These are phyloP conservation scores for Saccharomycopsis guyanensis DNA, from an alignment of 805 yeast genomes.

Conservation along the genomic window DNA sequence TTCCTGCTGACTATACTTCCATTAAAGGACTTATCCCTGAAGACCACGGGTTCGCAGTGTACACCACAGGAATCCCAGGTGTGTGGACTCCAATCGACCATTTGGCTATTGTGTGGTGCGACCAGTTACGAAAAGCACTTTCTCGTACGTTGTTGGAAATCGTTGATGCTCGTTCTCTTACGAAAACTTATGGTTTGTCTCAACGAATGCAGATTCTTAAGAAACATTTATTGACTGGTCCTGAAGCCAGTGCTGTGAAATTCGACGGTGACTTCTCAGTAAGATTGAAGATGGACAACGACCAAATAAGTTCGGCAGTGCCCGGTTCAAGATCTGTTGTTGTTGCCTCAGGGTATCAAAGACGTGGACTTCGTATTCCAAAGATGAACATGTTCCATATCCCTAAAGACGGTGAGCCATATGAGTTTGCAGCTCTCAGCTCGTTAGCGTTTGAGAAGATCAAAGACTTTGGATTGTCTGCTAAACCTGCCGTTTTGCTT, in stretches of 20 bases:
- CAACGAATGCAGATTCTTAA: constrained; percentile 55
- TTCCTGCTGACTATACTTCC: constrained; percentile 88
- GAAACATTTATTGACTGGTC: constrained; percentile 41
- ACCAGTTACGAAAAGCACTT: constrained; percentile 63
- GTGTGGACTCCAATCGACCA: constrained; percentile 96
- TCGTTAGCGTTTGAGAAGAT: constrained; percentile 21
- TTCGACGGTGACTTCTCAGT: constrained; percentile 13
- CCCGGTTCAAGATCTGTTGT: constrained; percentile 19
- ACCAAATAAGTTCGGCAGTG: constrained; percentile 22
- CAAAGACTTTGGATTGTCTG: constrained; percentile 15
- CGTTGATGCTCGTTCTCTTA: constrained; percentile 39
- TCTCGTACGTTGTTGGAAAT: constrained; percentile 54
- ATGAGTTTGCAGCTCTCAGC: constrained; percentile 24
- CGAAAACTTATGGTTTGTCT: constrained; percentile 43
- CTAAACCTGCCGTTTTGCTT: constrained; percentile 24
- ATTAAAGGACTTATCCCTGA: constrained; percentile 65
- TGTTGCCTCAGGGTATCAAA: constrained; percentile 6
- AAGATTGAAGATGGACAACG: constrained; percentile 23
- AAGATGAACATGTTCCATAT: constrained; percentile 20
- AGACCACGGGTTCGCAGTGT: constrained; percentile 72
- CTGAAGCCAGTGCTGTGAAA: constrained; percentile 36
- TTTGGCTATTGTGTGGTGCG: constrained; percentile 94
- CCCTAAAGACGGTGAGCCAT: constrained; percentile 11
- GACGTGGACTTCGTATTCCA: constrained; percentile 16
- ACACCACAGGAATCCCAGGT: constrained; percentile 76